Percentiles rank a stretch among this genome's conserved stretches.
phyloP scores from a whole-genome alignment of 2,329 filamentous ascomycete genomes.

The Fusarium pilosicola region DNA sequence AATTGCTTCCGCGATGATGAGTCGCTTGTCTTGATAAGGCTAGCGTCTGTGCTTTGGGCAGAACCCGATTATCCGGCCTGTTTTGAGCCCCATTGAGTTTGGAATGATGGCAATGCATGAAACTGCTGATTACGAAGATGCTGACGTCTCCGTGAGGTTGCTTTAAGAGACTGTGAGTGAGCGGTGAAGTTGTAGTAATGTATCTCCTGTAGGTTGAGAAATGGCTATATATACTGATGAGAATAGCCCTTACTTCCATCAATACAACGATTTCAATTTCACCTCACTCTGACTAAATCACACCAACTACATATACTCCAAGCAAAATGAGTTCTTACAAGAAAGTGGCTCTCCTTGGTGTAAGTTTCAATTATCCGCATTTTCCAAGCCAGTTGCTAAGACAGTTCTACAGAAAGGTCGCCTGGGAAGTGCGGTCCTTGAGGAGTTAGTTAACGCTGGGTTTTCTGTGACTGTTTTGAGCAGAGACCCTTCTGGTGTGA shows the following conservation, averaged over 20 bases:
- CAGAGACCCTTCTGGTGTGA: background rate
- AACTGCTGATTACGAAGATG: no score
- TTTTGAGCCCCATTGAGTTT: no score
- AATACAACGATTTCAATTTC: background rate
- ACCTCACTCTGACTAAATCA: background rate
- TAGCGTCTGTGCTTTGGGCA: no score
- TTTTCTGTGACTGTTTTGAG: background rate
- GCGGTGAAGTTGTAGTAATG: no score
- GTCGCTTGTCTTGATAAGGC: no score
- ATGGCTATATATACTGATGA: background rate
- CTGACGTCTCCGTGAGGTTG: no score
- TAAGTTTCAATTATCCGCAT: background rate
- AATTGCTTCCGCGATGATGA: no score
- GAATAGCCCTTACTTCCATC: background rate
- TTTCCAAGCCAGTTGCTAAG: background rate
- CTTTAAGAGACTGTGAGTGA: no score
- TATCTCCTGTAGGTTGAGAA: background rate
- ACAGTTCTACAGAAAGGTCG: background rate
- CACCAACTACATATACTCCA: background rate
- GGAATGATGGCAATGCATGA: no score
- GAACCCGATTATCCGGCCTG: no score
- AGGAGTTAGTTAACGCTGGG: background rate
- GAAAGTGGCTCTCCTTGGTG: background rate
- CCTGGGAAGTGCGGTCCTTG: background rate
- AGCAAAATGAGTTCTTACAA: background rate